A percentile compares a stretch with the other conserved stretches of the same genome.
These are phyloP conservation scores for Debaryomyces tyrocola DNA, from an alignment of 805 yeast species.

Conservation along the genomic window DNA sequence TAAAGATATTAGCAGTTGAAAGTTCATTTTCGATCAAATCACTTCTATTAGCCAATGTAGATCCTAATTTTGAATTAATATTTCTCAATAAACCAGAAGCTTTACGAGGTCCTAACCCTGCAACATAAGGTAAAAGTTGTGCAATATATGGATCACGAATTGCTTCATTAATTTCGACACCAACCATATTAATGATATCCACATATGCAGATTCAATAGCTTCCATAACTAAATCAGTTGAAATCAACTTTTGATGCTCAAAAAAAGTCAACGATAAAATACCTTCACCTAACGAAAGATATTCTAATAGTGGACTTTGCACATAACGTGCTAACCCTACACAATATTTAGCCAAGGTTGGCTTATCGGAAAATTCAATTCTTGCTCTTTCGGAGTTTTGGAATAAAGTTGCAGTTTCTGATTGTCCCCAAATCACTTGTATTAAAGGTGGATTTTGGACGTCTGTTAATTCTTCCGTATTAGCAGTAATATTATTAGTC, in stretches of 20 bases:
- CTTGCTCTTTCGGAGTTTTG: conserved; percentile 76
- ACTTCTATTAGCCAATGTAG: conserved; percentile 64
- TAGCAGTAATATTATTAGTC: conserved; percentile 52
- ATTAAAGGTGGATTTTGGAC: conserved; percentile 52
- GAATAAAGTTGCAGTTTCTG: conserved; percentile 88
- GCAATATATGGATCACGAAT: conserved; percentile 74
- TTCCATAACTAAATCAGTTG: conserved; percentile 59
- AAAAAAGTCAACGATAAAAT: conserved; percentile 66
- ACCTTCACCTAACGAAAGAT: conserved; percentile 76
- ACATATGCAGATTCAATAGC: conserved; percentile 82
- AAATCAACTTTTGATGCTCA: conserved; percentile 69
- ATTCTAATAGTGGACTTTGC: conserved; percentile 92
- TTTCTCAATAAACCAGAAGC: conserved; percentile 84
- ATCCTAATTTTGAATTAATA: conserved; percentile 63
- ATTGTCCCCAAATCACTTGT: conserved; percentile 80
- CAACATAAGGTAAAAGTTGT: conserved; percentile 68
- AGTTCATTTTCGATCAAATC: conserved; percentile 82
- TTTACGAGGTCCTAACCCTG: conserved; percentile 96
- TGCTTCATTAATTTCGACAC: conserved; percentile 91
- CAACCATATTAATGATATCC: conserved; percentile 86
- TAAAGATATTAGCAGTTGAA: conserved; percentile 76
- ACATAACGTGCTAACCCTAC: conserved; percentile 88
- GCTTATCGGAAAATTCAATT: conserved; percentile 80
- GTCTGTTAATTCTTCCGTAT: conserved; percentile 43
- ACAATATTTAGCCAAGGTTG: conserved; percentile 78